Conservation (phyloP, 352 stramenopile species). For the Phytophthora fragariae region DNA sequence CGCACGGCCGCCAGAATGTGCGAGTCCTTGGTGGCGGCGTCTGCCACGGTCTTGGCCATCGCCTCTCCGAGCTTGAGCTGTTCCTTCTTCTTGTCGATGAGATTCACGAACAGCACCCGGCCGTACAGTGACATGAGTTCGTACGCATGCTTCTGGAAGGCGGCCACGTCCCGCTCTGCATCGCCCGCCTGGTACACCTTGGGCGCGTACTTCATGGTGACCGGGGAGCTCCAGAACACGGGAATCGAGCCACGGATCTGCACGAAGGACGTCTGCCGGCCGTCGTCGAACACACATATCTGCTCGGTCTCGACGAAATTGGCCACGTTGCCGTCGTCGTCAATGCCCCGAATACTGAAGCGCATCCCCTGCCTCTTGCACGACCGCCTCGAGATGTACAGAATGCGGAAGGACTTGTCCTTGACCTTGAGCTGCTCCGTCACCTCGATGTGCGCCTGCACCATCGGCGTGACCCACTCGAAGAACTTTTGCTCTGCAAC, state of each 20-base stretch:
- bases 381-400: conserved; percentile 80
- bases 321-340: conserved; percentile 90
- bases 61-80: conserved; percentile 92
- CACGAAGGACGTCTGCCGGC: conserved; percentile 66
- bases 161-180: conserved; percentile 53
- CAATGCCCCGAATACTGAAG: conserved; percentile 94
- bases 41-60: conserved; percentile 83
- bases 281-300: conserved; percentile 82
- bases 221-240: conserved; percentile 91
- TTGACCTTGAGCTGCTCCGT: conserved; percentile 57
- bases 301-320: conserved; percentile 98
- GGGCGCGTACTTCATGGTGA: conserved; percentile 95
- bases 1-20: conserved; percentile 71
- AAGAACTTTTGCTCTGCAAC: conserved; percentile 76
- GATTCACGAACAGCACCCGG: conserved; percentile 92
- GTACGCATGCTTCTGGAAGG: conserved; percentile 69
- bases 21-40: conserved; percentile 60
- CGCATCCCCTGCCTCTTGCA: conserved; percentile 88
- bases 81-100: conserved; percentile 96
- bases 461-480: conserved; percentile 83
- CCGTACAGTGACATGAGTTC: conserved; percentile 75
- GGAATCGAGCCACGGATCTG: conserved; percentile 96
- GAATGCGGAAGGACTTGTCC: conserved; percentile 64
- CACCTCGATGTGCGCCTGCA: conserved; percentile 71
- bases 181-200: conserved; percentile 74